phyloP scores from a whole-genome alignment of 306 rosid genomes.

The Vigna unguiculata region DNA sequence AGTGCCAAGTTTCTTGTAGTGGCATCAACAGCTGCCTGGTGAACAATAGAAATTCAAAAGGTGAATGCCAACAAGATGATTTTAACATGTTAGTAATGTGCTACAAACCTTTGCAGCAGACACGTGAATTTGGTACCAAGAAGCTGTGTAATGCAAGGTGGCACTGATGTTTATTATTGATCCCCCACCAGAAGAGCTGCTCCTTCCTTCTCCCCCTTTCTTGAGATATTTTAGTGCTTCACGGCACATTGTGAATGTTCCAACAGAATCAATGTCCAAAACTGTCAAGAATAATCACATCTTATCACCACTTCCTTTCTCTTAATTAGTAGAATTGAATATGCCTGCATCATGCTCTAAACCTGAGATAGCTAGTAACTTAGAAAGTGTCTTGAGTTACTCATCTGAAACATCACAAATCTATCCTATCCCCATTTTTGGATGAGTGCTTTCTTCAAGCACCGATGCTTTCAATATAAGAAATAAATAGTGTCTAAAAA shows the following conservation, averaged over 20 bases:
- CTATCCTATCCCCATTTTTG: constrained; percentile 1
- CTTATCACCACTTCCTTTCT: constrained; percentile 32
- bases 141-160: constrained; percentile 87
- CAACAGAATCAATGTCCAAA: constrained; percentile 95
- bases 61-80: constrained; percentile 20
- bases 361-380: constrained; percentile 18
- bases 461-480: not conserved
- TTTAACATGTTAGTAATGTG: constrained; percentile 27
- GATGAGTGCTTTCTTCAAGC: not conserved
- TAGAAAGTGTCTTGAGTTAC: too few species aligned
- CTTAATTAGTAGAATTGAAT: not conserved
- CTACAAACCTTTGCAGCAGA: constrained; percentile 89
- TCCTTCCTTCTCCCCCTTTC: constrained; percentile 86
- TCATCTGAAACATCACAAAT: constrained; percentile 20
- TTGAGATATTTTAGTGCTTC: constrained; percentile 90
- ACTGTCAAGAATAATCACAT: constrained; percentile 60
- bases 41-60: constrained; percentile 22
- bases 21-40: constrained; percentile 96
- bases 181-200: constrained; percentile 67
- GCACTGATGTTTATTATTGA: constrained; percentile 80
- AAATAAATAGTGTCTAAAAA: not conserved
- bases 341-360: not conserved
- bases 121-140: constrained; percentile 95
- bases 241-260: constrained; percentile 93
- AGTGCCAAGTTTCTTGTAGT: constrained; percentile 92